phyloP scores from a whole-genome alignment of 1,284 basidiomycete species.

The Xerocomus amazonicus region DNA sequence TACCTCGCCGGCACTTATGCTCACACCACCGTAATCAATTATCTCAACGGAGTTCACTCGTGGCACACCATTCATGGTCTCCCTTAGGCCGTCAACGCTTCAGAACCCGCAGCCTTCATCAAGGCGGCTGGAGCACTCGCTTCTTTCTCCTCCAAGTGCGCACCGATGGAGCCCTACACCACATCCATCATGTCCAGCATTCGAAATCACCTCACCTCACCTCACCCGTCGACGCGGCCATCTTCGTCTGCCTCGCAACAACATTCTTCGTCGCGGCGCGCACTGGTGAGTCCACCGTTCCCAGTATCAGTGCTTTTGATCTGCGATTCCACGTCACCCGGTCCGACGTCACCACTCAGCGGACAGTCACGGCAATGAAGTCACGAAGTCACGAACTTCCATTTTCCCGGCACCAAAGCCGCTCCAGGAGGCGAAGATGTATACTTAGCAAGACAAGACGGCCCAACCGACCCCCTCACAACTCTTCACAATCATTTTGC shows the following conservation, averaged over 20 bases:
- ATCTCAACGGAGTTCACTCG: not conserved
- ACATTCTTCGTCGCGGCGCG: not conserved
- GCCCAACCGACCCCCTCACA: not conserved
- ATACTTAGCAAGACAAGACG: not conserved
- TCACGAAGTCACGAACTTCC: not conserved
- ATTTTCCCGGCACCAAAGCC: not conserved
- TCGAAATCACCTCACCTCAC: not conserved
- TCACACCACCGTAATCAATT: not conserved
- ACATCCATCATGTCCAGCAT: not conserved
- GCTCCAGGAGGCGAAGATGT: not conserved
- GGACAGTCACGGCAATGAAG: not conserved
- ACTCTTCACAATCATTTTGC: not conserved
- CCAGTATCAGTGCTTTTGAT: not conserved
- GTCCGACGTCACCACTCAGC: not conserved
- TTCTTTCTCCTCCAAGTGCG: not conserved
- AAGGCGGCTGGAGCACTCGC: not conserved
- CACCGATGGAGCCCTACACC: not conserved
- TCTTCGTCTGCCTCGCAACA: not conserved
- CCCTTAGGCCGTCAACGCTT: not conserved
- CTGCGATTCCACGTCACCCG: not conserved
- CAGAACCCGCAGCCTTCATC: not conserved
- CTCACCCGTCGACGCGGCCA: not conserved
- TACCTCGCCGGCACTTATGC: not conserved
- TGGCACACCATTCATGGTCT: not conserved
- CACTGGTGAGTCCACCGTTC: too few relatives aligned